A percentile compares a stretch with the other conserved stretches of the same genome.
These are phyloP conservation scores for Schoenoplectus tabernaemontani DNA, from an alignment of 202 grass and related monocot species.

Conservation along the genomic window DNA sequence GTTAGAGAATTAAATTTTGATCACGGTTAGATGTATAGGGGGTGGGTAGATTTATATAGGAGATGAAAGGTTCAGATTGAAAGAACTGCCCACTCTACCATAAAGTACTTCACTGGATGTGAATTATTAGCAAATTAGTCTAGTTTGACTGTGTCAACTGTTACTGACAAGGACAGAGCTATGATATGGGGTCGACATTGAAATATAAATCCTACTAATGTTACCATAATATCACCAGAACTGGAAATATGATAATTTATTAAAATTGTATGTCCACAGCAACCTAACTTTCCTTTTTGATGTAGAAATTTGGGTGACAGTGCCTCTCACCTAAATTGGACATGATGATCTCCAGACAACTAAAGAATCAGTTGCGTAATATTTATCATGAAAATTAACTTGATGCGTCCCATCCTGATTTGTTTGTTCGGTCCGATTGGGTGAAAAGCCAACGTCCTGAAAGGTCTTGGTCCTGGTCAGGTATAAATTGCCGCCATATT, in stretches of 20 bases:
- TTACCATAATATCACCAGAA: neutral
- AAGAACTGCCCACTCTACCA: too few relatives aligned
- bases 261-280: neutral
- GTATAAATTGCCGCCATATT: neutral
- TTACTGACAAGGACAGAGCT: neutral
- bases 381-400: neutral
- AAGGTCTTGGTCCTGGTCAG: neutral
- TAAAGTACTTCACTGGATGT: too few relatives aligned
- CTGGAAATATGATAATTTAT: neutral
- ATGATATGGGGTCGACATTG: neutral
- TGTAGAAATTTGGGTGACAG: neutral
- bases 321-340: neutral
- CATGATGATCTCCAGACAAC: neutral
- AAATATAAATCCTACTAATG: neutral
- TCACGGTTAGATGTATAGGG: too few relatives aligned
- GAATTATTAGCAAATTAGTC: neutral
- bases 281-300: neutral
- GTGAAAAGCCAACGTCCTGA: neutral
- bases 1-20: too few relatives aligned
- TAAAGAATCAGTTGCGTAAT: neutral
- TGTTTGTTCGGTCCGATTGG: neutral
- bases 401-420: neutral
- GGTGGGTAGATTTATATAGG: too few relatives aligned
- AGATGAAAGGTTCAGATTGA: too few relatives aligned
- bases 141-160: neutral